phyloP scores from a whole-genome alignment of 192 early-diverging fungal species.

The Umbelopsis sp. region DNA sequence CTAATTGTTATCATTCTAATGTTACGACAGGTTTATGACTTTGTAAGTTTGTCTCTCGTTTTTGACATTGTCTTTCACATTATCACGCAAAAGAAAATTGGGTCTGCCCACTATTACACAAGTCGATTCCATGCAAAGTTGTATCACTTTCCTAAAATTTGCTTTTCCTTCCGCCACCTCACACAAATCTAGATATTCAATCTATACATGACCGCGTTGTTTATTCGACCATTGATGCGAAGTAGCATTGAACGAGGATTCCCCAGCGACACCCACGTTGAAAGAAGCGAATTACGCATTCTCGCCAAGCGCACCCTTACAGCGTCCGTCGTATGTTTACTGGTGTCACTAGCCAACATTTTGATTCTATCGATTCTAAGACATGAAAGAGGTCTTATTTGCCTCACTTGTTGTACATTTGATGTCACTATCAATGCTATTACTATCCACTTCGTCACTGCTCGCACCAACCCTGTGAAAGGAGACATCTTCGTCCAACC shows the following conservation, averaged over 20 bases:
- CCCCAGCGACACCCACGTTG: constrained; percentile 19
- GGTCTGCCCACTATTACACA: neutral
- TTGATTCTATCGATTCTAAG: constrained; percentile 41
- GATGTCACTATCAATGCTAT: constrained; percentile 47
- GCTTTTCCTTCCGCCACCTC: neutral
- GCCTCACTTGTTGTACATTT: constrained; percentile 53
- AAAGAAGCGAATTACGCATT: constrained; percentile 26
- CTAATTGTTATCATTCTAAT: neutral
- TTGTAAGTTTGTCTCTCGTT: constrained; percentile 25
- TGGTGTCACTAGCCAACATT: constrained; percentile 46
- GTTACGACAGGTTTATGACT: constrained; percentile 29
- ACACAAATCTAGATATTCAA: constrained; percentile 30
- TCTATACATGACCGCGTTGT: constrained; percentile 39
- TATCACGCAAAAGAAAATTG: no score
- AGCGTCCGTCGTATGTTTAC: constrained; percentile 44
- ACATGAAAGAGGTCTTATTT: constrained; percentile 50
- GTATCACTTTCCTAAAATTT: neutral
- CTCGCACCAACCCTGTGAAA: neutral
- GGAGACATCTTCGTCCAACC: neutral
- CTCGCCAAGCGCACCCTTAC: constrained; percentile 46
- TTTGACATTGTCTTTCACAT: neutral
- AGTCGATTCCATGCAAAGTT: neutral
- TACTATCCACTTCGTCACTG: neutral
- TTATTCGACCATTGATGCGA: constrained; percentile 32
- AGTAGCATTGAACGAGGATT: neutral